Percentiles rank a stretch among this genome's conserved stretches.
Evolutionary conservation across 2,329 filamentous ascomycete species (phyloP).

Genomic region (Iodosphaeria phyllophila): DNA sequence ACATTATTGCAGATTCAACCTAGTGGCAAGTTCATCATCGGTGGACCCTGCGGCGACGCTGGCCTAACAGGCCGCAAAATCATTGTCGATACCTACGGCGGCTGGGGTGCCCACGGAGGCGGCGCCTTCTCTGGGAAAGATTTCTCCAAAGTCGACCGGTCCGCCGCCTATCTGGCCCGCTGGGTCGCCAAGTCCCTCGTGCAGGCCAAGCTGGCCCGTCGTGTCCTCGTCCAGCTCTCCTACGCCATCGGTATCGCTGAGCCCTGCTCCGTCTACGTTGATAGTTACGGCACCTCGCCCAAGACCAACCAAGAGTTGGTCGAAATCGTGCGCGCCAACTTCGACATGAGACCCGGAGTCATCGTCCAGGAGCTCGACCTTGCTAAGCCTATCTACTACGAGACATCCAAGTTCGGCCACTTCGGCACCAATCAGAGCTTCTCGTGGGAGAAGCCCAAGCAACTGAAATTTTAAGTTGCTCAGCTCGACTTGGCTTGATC

Average conservation of each 20-base stretch:
- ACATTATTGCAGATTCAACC: slow-evolving; percentile 61
- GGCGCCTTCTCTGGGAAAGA: slow-evolving; percentile 99
- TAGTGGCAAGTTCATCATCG: slow-evolving; percentile 96
- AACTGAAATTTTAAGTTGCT: slow-evolving; percentile 62
- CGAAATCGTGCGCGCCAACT: slow-evolving; percentile 86
- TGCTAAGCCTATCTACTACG: slow-evolving; percentile 89
- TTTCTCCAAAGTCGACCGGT: slow-evolving; percentile 99
- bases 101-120: slow-evolving; percentile 98
- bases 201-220: slow-evolving; percentile 70
- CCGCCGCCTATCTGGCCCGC: slow-evolving; percentile 88
- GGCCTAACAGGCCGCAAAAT: slow-evolving; percentile 99
- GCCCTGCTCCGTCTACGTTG: slow-evolving; percentile 94
- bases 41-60: slow-evolving; percentile 96
- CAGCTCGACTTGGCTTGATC: neutral
- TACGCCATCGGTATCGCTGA: slow-evolving; percentile 99
- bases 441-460: slow-evolving; percentile 96
- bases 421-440: slow-evolving; percentile 94
- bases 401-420: slow-evolving; percentile 99
- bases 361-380: slow-evolving; percentile 96
- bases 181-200: slow-evolving; percentile 99
- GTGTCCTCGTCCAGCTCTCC: slow-evolving; percentile 89
- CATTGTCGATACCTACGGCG: slow-evolving; percentile 98
- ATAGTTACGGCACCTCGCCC: slow-evolving; percentile 86
- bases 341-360: slow-evolving; percentile 93
- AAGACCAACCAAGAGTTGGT: slow-evolving; percentile 88